Base-by-base conservation (phyloP, 1,139 yeast species). In the Debaryomycetaceae sp. region DNA sequence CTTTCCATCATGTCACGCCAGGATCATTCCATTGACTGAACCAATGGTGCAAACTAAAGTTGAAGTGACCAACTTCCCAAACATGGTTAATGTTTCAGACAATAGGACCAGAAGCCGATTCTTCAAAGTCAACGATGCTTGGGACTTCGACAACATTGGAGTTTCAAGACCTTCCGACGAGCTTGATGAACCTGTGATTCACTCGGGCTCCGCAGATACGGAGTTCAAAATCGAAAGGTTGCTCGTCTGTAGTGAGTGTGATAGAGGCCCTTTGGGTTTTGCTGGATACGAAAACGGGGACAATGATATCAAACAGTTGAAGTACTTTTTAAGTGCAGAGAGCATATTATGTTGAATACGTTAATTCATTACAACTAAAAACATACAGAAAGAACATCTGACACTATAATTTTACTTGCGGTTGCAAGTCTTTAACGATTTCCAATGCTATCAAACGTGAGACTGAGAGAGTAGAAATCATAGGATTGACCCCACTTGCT, bases 121-220 rank as follows among this genome's bases (percentile, higher is more conserved):
- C 52, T 66, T 68, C 44, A 56, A 63, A 30, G 60, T 83, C 1
- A 56, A 65, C 4, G 87, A 85, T 53, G 81, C 82, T 47, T 85
- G 91, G 91, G 85, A 80, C 51, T 85, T 85, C 54, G 91, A 85
- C 52, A 85, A 85, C 55, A 77, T 85, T 39, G 91, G 89, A 1
- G 93, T 85, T 2, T 83, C 90, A 1, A 69, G 74, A 57, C 74
- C 81, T 24, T 48, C 76, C 6, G 62, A 63, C 14, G 55, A 60
- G 11, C 49, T 59, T 6, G 37, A 47, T 1, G 49, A 60, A 13
- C 59, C 58, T 3, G 52, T 54, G 8, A 53, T 62, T 37, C 45
- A 56, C 40, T 53, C 50, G 41, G 52, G 45, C 6, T 53, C 51
- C 13, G 47, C 41, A 5, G 41, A 46, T 1, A 49, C 54, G 14